Conservation (phyloP, 139 green algal species). For the Coelastrella sp. region DNA sequence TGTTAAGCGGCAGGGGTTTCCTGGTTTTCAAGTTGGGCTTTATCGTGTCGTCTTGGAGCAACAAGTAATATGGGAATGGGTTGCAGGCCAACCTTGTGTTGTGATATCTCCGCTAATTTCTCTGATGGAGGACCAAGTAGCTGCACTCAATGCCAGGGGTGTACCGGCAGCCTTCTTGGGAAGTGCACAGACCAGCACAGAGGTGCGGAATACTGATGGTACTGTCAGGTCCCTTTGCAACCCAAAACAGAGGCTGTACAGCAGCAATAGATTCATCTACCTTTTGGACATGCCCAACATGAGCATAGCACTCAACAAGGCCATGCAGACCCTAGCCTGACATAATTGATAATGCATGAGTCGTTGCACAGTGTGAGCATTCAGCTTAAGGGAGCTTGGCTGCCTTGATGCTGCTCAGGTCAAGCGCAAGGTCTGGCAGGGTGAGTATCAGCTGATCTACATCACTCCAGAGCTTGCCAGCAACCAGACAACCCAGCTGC, state of each 20-base stretch:
- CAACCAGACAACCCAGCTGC: conserved; percentile 43
- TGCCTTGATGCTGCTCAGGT: conserved; percentile 38
- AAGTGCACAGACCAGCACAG: conserved; percentile 62
- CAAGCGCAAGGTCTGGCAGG: conserved; percentile 61
- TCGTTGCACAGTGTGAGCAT: too few relatives aligned
- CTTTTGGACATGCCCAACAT: too few relatives aligned
- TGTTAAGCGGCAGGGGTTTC: too few relatives aligned
- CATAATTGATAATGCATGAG: too few relatives aligned
- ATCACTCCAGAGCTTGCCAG: conserved; percentile 77
- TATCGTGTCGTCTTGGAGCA: neutral
- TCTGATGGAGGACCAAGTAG: conserved; percentile 95
- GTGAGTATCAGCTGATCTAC: conserved; percentile 73
- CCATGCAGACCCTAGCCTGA: too few relatives aligned
- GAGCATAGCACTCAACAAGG: too few relatives aligned
- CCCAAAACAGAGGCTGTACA: too few relatives aligned
- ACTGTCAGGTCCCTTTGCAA: neutral
- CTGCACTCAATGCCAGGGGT: conserved; percentile 37
- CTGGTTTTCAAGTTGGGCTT: too few relatives aligned
- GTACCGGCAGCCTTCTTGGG: conserved; percentile 73
- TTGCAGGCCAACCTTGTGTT: conserved; percentile 52
- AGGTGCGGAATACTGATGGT: conserved; percentile 11
- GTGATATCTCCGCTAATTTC: conserved; percentile 95
- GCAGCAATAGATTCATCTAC: neutral
- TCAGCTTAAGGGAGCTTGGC: too few relatives aligned
- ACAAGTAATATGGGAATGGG: too few relatives aligned